Conservation (phyloP, 805 yeast species). For the Debaryomyces castellii region DNA sequence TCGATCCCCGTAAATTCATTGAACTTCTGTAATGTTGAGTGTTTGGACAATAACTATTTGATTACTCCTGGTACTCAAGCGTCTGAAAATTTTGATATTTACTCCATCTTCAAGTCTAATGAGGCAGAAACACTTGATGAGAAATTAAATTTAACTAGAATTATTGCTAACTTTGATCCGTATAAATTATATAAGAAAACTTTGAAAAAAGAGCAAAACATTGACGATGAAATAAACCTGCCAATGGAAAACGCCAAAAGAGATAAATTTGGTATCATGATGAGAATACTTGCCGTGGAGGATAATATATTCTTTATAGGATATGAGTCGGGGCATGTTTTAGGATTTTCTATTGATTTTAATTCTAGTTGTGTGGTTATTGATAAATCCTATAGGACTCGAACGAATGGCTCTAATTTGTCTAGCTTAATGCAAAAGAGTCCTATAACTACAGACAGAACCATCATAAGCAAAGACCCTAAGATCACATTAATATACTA, state of each 20-base stretch:
- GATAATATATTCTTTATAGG: conserved; percentile 48
- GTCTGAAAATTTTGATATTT: conserved; percentile 66
- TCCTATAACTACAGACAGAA: background rate
- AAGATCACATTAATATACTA: conserved; percentile 16
- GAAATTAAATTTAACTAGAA: conserved; percentile 24
- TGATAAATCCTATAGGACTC: background rate
- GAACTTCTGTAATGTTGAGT: conserved; percentile 67
- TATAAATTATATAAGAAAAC: conserved; percentile 13
- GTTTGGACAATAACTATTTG: conserved; percentile 24
- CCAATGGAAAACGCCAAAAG: conserved; percentile 13
- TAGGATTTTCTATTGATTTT: conserved; percentile 23
- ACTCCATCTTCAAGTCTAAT: conserved; percentile 29
- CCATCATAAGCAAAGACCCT: conserved; percentile 26
- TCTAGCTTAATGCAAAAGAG: background rate
- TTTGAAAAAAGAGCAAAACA: conserved; percentile 9
- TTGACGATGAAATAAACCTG: conserved; percentile 5
- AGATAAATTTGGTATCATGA: conserved; percentile 61
- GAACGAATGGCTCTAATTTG: background rate
- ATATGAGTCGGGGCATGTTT: conserved; percentile 68
- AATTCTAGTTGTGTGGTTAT: background rate
- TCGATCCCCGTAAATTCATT: conserved; percentile 70
- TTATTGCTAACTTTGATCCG: conserved; percentile 32
- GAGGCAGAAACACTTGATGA: conserved; percentile 3
- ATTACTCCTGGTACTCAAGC: conserved; percentile 64
- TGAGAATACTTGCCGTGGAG: conserved; percentile 50